These are phyloP conservation scores for Gliomastix tumulicola DNA, from an alignment of 2,329 filamentous ascomycete species.

Conservation along the genomic window DNA sequence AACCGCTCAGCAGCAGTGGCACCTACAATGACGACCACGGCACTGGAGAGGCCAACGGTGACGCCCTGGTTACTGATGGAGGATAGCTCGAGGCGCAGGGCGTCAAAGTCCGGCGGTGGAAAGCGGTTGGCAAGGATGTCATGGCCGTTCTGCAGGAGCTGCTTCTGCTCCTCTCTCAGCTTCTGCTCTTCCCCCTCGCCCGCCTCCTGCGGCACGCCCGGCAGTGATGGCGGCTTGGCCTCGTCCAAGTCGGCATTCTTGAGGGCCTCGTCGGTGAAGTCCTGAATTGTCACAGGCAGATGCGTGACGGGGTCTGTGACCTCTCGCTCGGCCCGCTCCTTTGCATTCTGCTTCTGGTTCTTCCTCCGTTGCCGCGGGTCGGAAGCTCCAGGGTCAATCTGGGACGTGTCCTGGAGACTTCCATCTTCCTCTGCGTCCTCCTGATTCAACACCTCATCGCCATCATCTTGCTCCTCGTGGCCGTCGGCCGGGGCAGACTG, in stretches of 20 bases:
- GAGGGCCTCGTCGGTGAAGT: constrained; percentile 59
- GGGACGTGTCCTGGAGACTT: constrained; percentile 23
- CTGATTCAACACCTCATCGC: constrained; percentile 4
- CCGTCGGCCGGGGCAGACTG: constrained; percentile 5
- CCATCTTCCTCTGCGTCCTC: constrained; percentile 3
- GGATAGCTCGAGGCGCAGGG: constrained; percentile 23
- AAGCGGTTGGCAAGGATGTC: constrained; percentile 36
- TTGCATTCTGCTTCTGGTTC: constrained; percentile 26
- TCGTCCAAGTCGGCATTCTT: constrained; percentile 21
- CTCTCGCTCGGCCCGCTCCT: constrained; percentile 43
- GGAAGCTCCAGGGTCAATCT: constrained; percentile 23
- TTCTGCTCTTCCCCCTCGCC: constrained; percentile 29
- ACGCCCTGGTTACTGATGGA: constrained; percentile 21
- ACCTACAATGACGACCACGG: constrained; percentile 19
- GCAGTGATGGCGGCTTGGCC: too few relatives aligned
- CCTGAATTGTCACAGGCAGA: constrained; percentile 60
- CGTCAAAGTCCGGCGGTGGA: constrained; percentile 39
- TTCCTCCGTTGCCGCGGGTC: constrained; percentile 39
- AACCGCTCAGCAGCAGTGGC: constrained; percentile 8
- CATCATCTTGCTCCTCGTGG: constrained; percentile 1
- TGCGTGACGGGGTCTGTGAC: constrained; percentile 71
- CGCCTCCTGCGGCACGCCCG: constrained; percentile 9
- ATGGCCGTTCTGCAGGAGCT: constrained; percentile 25
- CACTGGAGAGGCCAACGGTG: constrained; percentile 27
- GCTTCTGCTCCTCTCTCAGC: constrained; percentile 26